Conservation (phyloP, 2,329 filamentous ascomycete genomes). For the Cordyceps cicadae region DNA sequence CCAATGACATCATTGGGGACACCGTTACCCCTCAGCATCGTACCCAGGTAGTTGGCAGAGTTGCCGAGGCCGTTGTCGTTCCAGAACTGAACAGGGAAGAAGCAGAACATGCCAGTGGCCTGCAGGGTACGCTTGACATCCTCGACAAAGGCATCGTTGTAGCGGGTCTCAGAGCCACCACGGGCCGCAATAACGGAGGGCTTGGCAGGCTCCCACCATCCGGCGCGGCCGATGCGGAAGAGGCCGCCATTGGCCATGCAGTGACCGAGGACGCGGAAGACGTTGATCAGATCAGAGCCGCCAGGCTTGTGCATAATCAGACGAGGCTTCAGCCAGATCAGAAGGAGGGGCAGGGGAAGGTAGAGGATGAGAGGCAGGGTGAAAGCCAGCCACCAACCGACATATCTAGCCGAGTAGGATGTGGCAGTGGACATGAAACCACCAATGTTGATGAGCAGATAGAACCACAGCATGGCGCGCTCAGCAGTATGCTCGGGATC, state of each 20-base stretch:
- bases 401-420: slow-evolving; percentile 43
- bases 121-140: slow-evolving; percentile 48
- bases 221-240: slow-evolving; percentile 44
- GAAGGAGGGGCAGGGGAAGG: slow-evolving; percentile 48
- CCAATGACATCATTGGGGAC: slow-evolving; percentile 53
- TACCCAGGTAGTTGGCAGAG: slow-evolving; percentile 28
- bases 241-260: slow-evolving; percentile 43
- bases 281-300: slow-evolving; percentile 57
- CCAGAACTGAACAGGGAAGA: slow-evolving; percentile 31
- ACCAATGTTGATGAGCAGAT: slow-evolving; percentile 47
- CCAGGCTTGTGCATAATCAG: slow-evolving; percentile 50
- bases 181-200: slow-evolving; percentile 40
- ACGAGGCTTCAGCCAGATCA: slow-evolving; percentile 47
- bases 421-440: slow-evolving; percentile 44
- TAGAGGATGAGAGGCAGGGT: slow-evolving; percentile 44
- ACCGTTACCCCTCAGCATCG: slow-evolving; percentile 37
- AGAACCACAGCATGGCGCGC: slow-evolving; percentile 59
- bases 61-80: slow-evolving; percentile 34
- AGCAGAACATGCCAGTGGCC: slow-evolving; percentile 34
- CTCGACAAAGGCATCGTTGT: slow-evolving; percentile 59
- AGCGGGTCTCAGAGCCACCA: slow-evolving; percentile 42
- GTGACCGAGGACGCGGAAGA: slow-evolving; percentile 45
- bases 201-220: slow-evolving; percentile 52
- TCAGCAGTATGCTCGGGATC: slow-evolving; percentile 58
- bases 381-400: slow-evolving; percentile 42